Base-by-base conservation (phyloP, 106 monocot genomes). In the Hemerocallis citrina region DNA sequence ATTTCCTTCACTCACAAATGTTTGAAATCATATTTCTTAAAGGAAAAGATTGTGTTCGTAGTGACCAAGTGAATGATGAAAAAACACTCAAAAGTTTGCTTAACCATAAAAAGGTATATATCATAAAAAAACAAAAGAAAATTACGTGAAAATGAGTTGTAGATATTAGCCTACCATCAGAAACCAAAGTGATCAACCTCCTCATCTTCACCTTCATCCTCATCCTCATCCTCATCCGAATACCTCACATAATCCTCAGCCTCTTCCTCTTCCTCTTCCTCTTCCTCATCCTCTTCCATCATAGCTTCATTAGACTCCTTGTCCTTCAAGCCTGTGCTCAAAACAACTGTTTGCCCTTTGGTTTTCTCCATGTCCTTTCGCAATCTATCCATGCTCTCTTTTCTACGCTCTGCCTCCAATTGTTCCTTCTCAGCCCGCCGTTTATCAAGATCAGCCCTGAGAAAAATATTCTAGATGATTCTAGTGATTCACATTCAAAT, bases 391-490 rank as follows among this genome's bases (percentile, higher is more conserved):
- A 98, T 92, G 72, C 75, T 88, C 61, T 70, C 79, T 49, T 66
- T 50, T 64, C 81, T 79, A 19, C 75, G 71, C 31, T 85, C 88
- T 36, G 72, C 79, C 50, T 98, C 92, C 46, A 92, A 7, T 35
- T 78, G 57, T 12, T 85, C 79, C 71, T 92, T 98, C 72, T 98
- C 98, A 20, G 91, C 79, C 52, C 70, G 63, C 68, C 92, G 84
- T 68, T 82, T 98, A 43, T 92, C 91, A 48, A 98, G 84, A 64
- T 98, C 92, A 77, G 79, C 91, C 72, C 98, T 98, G 41, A 55
- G 10, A 37, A 22, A 55, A 9, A 62, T n/a, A 62, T 12, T 38
- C n/a, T 33, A 22, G 12, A 15, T 27, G n/a, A 40, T 57, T 43
- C 25, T 37, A 22, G 45, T 52, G 4, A 1, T 45, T 45, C 12